Evolutionary conservation across 805 yeast genomes (phyloP).

Genomic region (Candida pini): DNA sequence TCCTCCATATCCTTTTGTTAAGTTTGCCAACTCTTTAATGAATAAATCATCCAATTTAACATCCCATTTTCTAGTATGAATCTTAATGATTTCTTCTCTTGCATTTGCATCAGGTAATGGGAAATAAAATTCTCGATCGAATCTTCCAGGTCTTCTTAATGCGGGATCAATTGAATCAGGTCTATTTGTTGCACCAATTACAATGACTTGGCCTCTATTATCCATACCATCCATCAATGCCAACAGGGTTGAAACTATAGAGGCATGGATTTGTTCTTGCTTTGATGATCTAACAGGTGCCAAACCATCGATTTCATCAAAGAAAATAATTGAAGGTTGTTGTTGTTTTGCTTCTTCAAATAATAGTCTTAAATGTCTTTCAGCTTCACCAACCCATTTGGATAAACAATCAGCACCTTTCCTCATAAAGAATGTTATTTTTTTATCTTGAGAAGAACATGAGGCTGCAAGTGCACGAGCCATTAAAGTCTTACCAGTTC

Average conservation of each 20-base stretch:
- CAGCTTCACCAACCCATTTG: slow-evolving; percentile 99
- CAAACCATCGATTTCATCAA: slow-evolving; percentile 96
- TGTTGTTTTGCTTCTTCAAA: slow-evolving; percentile 95
- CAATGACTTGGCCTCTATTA: slow-evolving; percentile 95
- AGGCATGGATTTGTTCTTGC: slow-evolving; percentile 97
- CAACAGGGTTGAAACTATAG: slow-evolving; percentile 88
- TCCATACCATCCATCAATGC: slow-evolving; percentile 99
- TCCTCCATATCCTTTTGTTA: slow-evolving; percentile 97
- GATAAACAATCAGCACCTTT: slow-evolving; percentile 97
- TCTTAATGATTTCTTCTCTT: slow-evolving; percentile 69
- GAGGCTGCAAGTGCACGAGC: slow-evolving; percentile 96
- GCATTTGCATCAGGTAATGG: slow-evolving; percentile 84
- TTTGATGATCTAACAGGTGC: slow-evolving; percentile 97
- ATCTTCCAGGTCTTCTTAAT: slow-evolving; percentile 91
- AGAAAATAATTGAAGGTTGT: slow-evolving; percentile 93
- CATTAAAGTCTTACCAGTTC: slow-evolving; percentile 97
- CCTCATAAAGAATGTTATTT: slow-evolving; percentile 95
- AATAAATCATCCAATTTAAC: slow-evolving; percentile 62
- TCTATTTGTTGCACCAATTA: slow-evolving; percentile 95
- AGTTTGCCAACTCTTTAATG: slow-evolving; percentile 58
- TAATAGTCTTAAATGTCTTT: slow-evolving; percentile 80
- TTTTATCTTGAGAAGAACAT: slow-evolving; percentile 76
- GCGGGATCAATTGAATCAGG: slow-evolving; percentile 99
- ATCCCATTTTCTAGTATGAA: slow-evolving; percentile 87
- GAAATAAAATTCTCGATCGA: slow-evolving; percentile 94